These are phyloP conservation scores for Hygrophila difformis DNA, from an alignment of 257 asterid species.

Conservation along the genomic window DNA sequence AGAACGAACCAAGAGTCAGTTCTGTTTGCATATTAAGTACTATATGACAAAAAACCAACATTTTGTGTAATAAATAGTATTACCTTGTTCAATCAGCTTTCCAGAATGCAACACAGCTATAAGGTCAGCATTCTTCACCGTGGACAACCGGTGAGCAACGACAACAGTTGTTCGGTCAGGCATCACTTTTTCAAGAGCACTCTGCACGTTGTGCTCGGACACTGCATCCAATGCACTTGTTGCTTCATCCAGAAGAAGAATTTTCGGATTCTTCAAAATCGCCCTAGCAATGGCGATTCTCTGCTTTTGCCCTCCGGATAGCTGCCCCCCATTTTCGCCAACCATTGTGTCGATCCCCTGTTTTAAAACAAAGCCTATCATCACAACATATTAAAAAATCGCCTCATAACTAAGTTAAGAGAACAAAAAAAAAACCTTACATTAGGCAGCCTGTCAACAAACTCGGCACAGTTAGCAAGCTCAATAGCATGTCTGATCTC, in stretches of 20 bases:
- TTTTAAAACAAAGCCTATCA: neutral
- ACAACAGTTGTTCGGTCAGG: conserved; percentile 43
- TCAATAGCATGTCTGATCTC: conserved; percentile 37
- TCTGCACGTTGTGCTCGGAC: conserved; percentile 42
- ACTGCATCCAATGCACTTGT: conserved; percentile 57
- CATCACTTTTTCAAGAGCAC: conserved; percentile 51
- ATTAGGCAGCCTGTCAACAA: conserved; percentile 40
- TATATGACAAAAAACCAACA: too few relatives aligned
- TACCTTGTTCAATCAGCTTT: conserved; percentile 60
- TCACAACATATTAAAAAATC: neutral
- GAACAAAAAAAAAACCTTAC: too few relatives aligned
- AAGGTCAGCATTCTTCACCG: conserved; percentile 44
- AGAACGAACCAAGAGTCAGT: neutral
- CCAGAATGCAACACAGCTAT: conserved; percentile 50
- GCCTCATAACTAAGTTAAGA: too few relatives aligned
- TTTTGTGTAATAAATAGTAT: too few relatives aligned
- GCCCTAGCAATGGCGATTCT: conserved; percentile 67
- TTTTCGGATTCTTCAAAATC: conserved; percentile 48
- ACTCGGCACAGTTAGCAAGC: conserved; percentile 51
- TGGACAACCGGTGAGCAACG: conserved; percentile 64
- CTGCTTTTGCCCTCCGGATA: conserved; percentile 76
- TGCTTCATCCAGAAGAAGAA: conserved; percentile 66
- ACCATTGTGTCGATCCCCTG: conserved; percentile 59
- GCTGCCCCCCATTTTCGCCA: conserved; percentile 47
- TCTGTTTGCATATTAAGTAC: neutral